Evolutionary conservation across 768 basidiomycete genomes (phyloP), one percentile per base, ranked within the genome.

Genomic region (Podaxis sp.): DNA sequence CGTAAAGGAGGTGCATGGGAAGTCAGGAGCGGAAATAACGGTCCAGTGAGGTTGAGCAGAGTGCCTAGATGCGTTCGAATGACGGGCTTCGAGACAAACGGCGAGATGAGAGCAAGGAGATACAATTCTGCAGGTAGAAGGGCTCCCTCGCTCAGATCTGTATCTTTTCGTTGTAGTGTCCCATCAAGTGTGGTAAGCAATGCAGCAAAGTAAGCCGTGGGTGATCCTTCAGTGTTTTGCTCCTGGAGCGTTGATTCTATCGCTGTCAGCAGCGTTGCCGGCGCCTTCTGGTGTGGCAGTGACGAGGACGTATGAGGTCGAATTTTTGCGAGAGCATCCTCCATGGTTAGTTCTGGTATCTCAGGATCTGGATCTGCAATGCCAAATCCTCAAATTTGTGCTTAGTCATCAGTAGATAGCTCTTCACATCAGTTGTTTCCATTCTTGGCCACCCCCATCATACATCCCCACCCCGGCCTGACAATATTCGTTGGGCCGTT

Each of bases 181-280:
- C 89, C 86, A 69, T 93, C 90, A 33, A 96, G 81, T 7, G 92
- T 90, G 12, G 93, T 94, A 54, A 93, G 78, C 63, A 96, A 80
- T 2, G 91, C 89, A n/a, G 94, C 93, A 75, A 96, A 97, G 78
- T 98, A 98, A 33, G 97, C 96, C 1, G 94, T 94, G 6, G 96
- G 82, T 7, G 90, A 82, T 43, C 77, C 75, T 57, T 89, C 87
- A 7, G 88, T 80, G 64, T 77, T 78, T 68, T 89, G 88, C 68
- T 93, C 90, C 66, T 81, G 76, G 67, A 89, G 84, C 43, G 88
- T 93, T 15, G 86, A 82, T 75, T 98, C 96, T 67, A 98, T 79
- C 2, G 94, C 96, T 61, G 82, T 75, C 49, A 98, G 82, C 24
- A 98, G 85, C 51, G 84, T 86, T 27, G 96, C 96, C 4, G 95